Conservation (phyloP, 139 green algal genomes). For the Limnomonas spitsbergensis region DNA sequence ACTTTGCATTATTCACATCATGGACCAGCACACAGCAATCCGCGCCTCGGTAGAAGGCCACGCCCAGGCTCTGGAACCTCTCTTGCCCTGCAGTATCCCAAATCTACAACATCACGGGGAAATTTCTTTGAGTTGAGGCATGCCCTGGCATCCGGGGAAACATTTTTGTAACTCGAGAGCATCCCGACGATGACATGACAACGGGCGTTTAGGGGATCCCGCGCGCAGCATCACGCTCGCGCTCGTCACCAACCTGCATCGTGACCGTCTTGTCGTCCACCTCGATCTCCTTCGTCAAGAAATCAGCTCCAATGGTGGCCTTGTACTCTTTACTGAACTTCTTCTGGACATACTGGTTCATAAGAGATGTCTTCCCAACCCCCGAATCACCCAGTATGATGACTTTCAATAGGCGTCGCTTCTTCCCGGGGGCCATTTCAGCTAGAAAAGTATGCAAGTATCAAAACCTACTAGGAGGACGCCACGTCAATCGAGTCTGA, state of each 20-base stretch:
- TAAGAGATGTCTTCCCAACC: slow-evolving; percentile 97
- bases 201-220: too few species aligned
- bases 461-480: too few species aligned
- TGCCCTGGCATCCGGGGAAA: too few species aligned
- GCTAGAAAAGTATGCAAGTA: too few species aligned
- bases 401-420: slow-evolving; percentile 92
- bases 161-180: too few species aligned
- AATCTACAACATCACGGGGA: too few species aligned
- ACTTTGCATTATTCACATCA: slow-evolving; percentile 93
- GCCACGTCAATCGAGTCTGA: too few species aligned
- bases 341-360: slow-evolving; percentile 99
- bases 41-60: slow-evolving; percentile 96
- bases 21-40: slow-evolving; percentile 98
- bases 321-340: slow-evolving; percentile 99
- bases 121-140: too few species aligned
- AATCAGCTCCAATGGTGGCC: slow-evolving; percentile 97
- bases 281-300: slow-evolving; percentile 97
- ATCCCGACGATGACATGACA: too few species aligned
- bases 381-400: slow-evolving; percentile 98
- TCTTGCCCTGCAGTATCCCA: slow-evolving; percentile 99
- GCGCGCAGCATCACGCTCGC: too few species aligned
- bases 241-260: slow-evolving; percentile 64
- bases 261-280: slow-evolving; percentile 96
- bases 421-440: slow-evolving; percentile 19
- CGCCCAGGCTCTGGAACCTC: slow-evolving; percentile 93